These are phyloP conservation scores for Yarrowia osloensis DNA, from an alignment of 805 yeast genomes.

Conservation along the genomic window DNA sequence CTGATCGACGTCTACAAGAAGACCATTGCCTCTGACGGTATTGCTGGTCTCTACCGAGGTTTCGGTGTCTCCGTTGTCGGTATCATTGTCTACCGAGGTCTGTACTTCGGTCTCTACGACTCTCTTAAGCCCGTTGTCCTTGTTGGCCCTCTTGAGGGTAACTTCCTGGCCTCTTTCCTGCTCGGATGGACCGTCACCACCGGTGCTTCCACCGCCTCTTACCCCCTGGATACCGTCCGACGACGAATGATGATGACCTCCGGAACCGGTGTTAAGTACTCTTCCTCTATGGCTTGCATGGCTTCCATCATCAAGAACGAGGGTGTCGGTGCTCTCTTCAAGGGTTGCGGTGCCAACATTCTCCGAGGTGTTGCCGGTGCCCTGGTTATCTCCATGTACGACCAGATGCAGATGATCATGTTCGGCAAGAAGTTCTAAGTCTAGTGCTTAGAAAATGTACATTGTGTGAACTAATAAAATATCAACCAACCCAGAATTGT, in stretches of 20 bases:
- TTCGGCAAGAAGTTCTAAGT: slow-evolving; percentile 87
- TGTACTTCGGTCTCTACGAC: slow-evolving; percentile 97
- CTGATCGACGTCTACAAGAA: slow-evolving; percentile 93
- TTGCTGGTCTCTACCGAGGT: slow-evolving; percentile 99
- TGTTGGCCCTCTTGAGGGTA: slow-evolving; percentile 92
- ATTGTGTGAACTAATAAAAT: slow-evolving; percentile 26
- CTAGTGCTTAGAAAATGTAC: slow-evolving; percentile 8
- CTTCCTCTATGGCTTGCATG: slow-evolving; percentile 94
- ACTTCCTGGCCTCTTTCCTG: slow-evolving; percentile 92
- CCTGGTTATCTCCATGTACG: slow-evolving; percentile 97
- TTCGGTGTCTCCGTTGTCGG: slow-evolving; percentile 98
- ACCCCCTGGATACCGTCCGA: slow-evolving; percentile 99
- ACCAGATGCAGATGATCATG: slow-evolving; percentile 90
- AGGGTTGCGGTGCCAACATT: slow-evolving; percentile 99
- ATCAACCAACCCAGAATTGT: background rate
- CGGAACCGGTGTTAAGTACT: slow-evolving; percentile 96
- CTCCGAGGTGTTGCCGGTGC: slow-evolving; percentile 99
- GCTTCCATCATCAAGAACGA: slow-evolving; percentile 89
- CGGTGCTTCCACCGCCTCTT: slow-evolving; percentile 97
- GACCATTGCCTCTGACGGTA: slow-evolving; percentile 93
- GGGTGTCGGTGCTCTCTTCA: slow-evolving; percentile 91
- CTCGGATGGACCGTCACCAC: slow-evolving; percentile 98
- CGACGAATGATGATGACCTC: slow-evolving; percentile 99
- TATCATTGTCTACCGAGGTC: slow-evolving; percentile 98
- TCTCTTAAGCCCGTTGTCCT: slow-evolving; percentile 93